phyloP scores from a whole-genome alignment of 306 rosid species.

The Medicago lupulina region DNA sequence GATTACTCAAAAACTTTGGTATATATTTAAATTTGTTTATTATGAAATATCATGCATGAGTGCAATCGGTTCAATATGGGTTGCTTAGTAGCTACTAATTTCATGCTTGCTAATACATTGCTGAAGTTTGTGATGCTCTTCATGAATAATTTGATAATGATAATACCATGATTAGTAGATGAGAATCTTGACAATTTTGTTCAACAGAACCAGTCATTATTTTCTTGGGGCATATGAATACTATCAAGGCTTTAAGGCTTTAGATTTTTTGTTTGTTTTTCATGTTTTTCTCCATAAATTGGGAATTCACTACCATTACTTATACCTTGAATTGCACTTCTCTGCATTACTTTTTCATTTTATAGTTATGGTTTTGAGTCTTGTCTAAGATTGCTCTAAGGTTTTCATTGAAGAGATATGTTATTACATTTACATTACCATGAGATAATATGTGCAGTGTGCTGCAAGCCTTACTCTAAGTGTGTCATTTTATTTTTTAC shows the following conservation, averaged over 20 bases:
- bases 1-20: slow-evolving; percentile 55
- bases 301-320: too few relatives aligned
- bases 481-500: slow-evolving; percentile 24
- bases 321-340: too few relatives aligned
- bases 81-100: not conserved
- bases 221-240: too few relatives aligned
- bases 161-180: too few relatives aligned
- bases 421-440: slow-evolving; percentile 1
- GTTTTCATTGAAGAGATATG: slow-evolving; percentile 1
- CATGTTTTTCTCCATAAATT: too few relatives aligned
- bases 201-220: too few relatives aligned
- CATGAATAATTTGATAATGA: too few relatives aligned
- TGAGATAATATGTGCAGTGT: not conserved
- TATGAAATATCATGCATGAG: not conserved
- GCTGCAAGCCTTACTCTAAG: not conserved
- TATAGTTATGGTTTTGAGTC: slow-evolving; percentile 3
- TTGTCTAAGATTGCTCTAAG: slow-evolving; percentile 14
- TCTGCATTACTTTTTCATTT: slow-evolving; percentile 1
- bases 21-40: slow-evolving; percentile 38
- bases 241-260: too few relatives aligned
- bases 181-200: too few relatives aligned
- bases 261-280: too few relatives aligned
- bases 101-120: not conserved
- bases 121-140: not conserved
- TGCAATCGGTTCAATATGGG: not conserved